These are phyloP conservation scores for Annulohypoxylon truncatum DNA, from an alignment of 2,329 filamentous ascomycete species.

Conservation along the genomic window DNA sequence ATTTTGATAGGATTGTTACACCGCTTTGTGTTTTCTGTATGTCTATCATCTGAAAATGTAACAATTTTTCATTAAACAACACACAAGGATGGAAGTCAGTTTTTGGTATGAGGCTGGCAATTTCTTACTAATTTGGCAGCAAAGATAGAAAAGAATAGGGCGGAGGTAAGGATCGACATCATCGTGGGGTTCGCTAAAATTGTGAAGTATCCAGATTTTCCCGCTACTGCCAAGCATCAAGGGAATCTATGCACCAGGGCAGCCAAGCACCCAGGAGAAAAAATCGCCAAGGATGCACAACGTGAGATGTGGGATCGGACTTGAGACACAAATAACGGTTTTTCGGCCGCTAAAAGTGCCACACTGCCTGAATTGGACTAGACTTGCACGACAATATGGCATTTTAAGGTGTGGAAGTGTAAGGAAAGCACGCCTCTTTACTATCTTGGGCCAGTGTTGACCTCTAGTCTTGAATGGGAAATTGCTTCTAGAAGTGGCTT, in stretches of 20 bases:
- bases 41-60: neutral
- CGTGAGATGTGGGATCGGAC: slow-evolving; percentile 37
- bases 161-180: slow-evolving; percentile 33
- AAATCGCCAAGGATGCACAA: slow-evolving; percentile 36
- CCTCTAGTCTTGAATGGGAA: slow-evolving; percentile 6
- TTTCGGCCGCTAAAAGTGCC: slow-evolving; percentile 20
- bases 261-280: slow-evolving; percentile 11
- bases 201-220: slow-evolving; percentile 31
- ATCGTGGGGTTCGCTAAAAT: slow-evolving; percentile 34
- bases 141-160: neutral
- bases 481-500: slow-evolving; percentile 31
- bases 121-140: neutral
- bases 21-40: neutral
- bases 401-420: slow-evolving; percentile 29
- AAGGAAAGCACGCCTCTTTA: slow-evolving; percentile 9
- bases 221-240: slow-evolving; percentile 34
- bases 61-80: neutral
- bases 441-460: neutral
- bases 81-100: slow-evolving; percentile 1
- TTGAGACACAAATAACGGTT: slow-evolving; percentile 35
- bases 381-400: slow-evolving; percentile 27
- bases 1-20: slow-evolving; percentile 15
- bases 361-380: slow-evolving; percentile 22
- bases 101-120: neutral
- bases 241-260: slow-evolving; percentile 10